Evolutionary conservation across 2,329 filamentous ascomycete species (phyloP).

Genomic region (Pseudogymnoascus sp.): DNA sequence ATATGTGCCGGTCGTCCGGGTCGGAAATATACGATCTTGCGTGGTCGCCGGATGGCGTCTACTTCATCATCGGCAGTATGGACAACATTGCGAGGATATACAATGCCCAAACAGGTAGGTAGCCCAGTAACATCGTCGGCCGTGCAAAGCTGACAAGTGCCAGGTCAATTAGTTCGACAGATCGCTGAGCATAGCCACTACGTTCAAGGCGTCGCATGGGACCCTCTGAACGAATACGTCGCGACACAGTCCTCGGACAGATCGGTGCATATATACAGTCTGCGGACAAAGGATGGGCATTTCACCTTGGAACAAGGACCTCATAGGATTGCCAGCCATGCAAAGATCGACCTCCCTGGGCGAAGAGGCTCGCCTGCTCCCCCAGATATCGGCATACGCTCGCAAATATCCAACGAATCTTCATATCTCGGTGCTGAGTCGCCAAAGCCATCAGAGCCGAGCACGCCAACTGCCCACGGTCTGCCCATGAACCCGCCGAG

Average conservation of each 20-base stretch:
- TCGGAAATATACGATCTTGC: slow-evolving; percentile 97
- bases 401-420: slow-evolving; percentile 54
- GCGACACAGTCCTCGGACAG: slow-evolving; percentile 97
- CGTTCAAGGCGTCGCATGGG: slow-evolving; percentile 97
- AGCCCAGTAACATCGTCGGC: slow-evolving; percentile 19
- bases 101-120: slow-evolving; percentile 79
- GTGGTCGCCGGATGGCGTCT: slow-evolving; percentile 94
- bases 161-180: slow-evolving; percentile 68
- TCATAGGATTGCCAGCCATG: slow-evolving; percentile 71
- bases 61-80: slow-evolving; percentile 99
- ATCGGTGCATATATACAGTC: slow-evolving; percentile 93
- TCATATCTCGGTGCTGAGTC: slow-evolving; percentile 59
- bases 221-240: slow-evolving; percentile 95
- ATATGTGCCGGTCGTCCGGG: slow-evolving; percentile 93
- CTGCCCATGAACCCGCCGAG: slow-evolving; percentile 93
- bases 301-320: slow-evolving; percentile 70
- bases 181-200: slow-evolving; percentile 98
- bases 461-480: slow-evolving; percentile 82
- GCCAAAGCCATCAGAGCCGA: slow-evolving; percentile 82
- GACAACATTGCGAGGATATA: slow-evolving; percentile 97
- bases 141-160: slow-evolving; percentile 18
- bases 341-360: slow-evolving; percentile 83
- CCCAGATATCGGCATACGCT: slow-evolving; percentile 66
- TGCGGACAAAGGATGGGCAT: slow-evolving; percentile 94
- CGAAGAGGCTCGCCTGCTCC: slow-evolving; percentile 86